A percentile compares a stretch with the other conserved stretches of the same genome.
These are phyloP conservation scores for Scutellaria galericulata DNA, from an alignment of 257 asterid species.

Conservation along the genomic window DNA sequence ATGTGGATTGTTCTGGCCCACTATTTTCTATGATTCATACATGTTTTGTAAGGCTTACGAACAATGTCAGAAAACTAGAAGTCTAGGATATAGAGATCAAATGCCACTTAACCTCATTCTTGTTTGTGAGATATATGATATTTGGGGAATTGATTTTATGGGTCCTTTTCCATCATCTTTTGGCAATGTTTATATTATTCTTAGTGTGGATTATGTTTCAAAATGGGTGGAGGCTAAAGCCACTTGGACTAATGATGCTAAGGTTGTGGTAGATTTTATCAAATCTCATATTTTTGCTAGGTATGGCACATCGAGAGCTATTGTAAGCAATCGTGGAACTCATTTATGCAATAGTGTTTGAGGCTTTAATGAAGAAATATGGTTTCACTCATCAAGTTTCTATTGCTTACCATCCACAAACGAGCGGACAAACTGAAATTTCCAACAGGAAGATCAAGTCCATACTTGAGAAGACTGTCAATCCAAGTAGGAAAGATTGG, in stretches of 20 bases:
- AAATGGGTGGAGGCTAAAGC: too few relatives aligned
- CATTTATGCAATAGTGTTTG: not conserved
- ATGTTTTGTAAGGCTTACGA: not conserved
- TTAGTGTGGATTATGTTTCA: not conserved
- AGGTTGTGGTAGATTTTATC: slow-evolving; percentile 9
- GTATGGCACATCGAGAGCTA: not conserved
- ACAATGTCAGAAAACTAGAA: not conserved
- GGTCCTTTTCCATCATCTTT: not conserved
- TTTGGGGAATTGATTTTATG: not conserved
- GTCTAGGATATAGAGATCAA: too few relatives aligned
- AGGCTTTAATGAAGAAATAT: not conserved
- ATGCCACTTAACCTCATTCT: too few relatives aligned
- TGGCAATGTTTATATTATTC: not conserved
- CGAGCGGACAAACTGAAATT: not conserved
- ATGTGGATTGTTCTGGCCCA: not conserved
- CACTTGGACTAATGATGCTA: not conserved
- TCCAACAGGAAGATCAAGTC: slow-evolving; percentile 11
- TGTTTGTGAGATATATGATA: not conserved
- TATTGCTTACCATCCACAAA: not conserved
- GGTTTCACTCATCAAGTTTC: not conserved
- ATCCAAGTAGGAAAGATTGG: slow-evolving; percentile 18
- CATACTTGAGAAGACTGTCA: slow-evolving; percentile 3
- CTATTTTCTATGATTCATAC: not conserved
- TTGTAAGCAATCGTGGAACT: not conserved
- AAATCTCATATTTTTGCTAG: not conserved